A percentile compares a stretch with the other conserved stretches of the same genome.
Conservation (phyloP, 306 rosid genomes). For the Inga leiocalycina region DNA sequence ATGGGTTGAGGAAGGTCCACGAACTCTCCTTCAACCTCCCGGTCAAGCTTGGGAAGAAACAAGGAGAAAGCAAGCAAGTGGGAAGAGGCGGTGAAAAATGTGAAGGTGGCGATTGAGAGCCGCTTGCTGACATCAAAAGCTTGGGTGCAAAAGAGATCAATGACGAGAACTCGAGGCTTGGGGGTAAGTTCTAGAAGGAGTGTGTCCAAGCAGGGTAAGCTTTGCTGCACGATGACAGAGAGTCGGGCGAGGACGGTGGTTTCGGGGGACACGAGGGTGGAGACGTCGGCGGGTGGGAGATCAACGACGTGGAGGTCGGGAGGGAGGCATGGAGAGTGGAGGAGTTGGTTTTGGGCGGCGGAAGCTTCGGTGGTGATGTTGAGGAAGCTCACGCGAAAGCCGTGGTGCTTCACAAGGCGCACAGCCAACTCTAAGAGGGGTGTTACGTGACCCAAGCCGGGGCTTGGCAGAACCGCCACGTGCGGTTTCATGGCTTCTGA, state of each 20-base stretch:
- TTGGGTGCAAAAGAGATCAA: conserved; percentile 52
- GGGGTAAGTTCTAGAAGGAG: conserved; percentile 19
- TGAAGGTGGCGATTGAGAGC: conserved; percentile 36
- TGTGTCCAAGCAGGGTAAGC: conserved; percentile 29
- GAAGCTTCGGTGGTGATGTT: conserved; percentile 58
- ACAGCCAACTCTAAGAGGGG: conserved; percentile 48
- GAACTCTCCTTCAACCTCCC: conserved; percentile 48
- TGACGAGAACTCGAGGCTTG: conserved; percentile 39
- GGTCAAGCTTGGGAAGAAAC: conserved; percentile 45
- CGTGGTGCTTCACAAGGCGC: conserved; percentile 39
- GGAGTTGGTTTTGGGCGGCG: conserved; percentile 40
- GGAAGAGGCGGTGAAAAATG: conserved; percentile 47
- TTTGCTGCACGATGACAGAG: conserved; percentile 30
- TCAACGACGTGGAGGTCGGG: conserved; percentile 37
- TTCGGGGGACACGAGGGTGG: conserved; percentile 3
- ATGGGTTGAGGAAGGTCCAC: conserved; percentile 52
- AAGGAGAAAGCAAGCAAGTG: conserved; percentile 42
- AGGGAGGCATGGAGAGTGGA: conserved; percentile 41
- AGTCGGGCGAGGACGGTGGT: conserved; percentile 27
- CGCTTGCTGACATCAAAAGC: conserved; percentile 43
- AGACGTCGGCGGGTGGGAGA: conserved; percentile 38
- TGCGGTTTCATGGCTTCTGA: neutral
- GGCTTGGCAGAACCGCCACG: conserved; percentile 49
- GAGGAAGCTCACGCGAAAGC: conserved; percentile 46
- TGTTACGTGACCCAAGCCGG: conserved; percentile 52